Percentiles rank a stretch among this genome's conserved stretches.
phyloP scores from a whole-genome alignment of 2,329 filamentous ascomycete species.

The Xylaria sp. region DNA sequence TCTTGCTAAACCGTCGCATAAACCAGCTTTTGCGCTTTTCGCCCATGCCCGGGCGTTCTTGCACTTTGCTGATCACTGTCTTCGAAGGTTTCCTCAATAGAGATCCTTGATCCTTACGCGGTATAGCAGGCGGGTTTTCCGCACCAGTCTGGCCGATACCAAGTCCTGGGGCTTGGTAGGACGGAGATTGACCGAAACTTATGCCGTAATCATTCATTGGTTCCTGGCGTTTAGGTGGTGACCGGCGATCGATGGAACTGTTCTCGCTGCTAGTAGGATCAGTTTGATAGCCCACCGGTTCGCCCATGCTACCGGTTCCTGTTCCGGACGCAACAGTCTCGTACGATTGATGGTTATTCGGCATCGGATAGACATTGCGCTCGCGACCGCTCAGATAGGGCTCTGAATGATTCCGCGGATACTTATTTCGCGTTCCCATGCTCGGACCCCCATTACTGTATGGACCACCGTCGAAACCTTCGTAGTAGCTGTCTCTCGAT shows the following conservation, averaged over 20 bases:
- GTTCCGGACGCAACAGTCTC: slow-evolving; percentile 86
- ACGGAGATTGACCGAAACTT: slow-evolving; percentile 58
- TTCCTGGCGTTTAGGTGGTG: slow-evolving; percentile 64
- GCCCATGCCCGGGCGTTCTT: slow-evolving; percentile 49
- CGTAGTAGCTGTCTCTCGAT: slow-evolving; percentile 56
- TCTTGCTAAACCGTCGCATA: slow-evolving; percentile 80
- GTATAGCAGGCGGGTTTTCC: slow-evolving; percentile 46
- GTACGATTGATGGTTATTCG: slow-evolving; percentile 80
- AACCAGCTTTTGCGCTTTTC: slow-evolving; percentile 95
- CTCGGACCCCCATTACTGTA: slow-evolving; percentile 50
- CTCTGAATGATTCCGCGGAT: slow-evolving; percentile 59
- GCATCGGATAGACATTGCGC: slow-evolving; percentile 61
- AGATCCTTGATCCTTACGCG: slow-evolving; percentile 48
- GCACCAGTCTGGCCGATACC: slow-evolving; percentile 36
- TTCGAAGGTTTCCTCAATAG: slow-evolving; percentile 46
- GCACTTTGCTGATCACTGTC: slow-evolving; percentile 36
- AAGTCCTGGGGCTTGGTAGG: slow-evolving; percentile 57
- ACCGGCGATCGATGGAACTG: slow-evolving; percentile 83
- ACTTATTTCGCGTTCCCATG: slow-evolving; percentile 44
- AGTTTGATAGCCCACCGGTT: slow-evolving; percentile 82
- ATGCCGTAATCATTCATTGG: slow-evolving; percentile 73
- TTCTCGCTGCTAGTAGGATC: slow-evolving; percentile 91
- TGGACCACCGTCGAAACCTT: slow-evolving; percentile 50
- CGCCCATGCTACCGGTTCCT: slow-evolving; percentile 74
- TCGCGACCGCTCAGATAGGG: slow-evolving; percentile 55